Conservation (phyloP, 805 yeast species). For the Candida mattraensis region DNA sequence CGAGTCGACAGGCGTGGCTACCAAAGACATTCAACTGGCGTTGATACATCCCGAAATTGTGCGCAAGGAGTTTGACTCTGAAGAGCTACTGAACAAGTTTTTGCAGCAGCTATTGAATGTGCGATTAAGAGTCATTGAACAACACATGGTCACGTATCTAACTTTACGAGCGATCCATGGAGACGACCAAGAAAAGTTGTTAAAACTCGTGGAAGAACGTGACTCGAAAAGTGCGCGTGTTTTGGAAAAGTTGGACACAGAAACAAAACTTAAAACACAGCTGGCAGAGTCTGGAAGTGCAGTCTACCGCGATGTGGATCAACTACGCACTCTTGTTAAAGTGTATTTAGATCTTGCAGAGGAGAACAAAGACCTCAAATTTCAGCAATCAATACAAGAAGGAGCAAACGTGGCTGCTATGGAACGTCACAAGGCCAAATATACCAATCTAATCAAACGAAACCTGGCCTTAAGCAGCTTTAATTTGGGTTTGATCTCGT, state of each 20-base stretch:
- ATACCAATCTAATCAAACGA: constrained; percentile 19
- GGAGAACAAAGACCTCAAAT: constrained; percentile 18
- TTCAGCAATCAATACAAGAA: constrained; percentile 13
- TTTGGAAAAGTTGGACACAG: constrained; percentile 5
- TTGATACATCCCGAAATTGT: constrained; percentile 12
- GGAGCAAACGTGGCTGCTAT: constrained; percentile 15
- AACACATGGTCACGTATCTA: constrained; percentile 26
- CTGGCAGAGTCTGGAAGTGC: constrained; percentile 2
- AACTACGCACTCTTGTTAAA: constrained; percentile 10
- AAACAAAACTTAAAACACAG: constrained; percentile 1
- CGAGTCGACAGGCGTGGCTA: constrained; percentile 6
- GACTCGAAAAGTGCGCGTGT: constrained; percentile 13
- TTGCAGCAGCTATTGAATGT: constrained; percentile 21
- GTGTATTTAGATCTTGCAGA: constrained; percentile 13
- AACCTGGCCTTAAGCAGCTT: constrained; percentile 29
- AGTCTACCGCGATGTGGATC: constrained; percentile 4
- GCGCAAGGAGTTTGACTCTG: constrained; percentile 1
- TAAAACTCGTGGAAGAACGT: constrained; percentile 10
- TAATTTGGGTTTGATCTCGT: constrained; percentile 33
- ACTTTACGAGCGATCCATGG: constrained; percentile 22
- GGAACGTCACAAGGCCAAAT: constrained; percentile 15
- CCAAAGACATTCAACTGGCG: constrained; percentile 15
- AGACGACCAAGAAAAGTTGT: constrained; percentile 13
- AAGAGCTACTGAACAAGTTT: constrained; percentile 12
- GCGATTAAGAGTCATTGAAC: constrained; percentile 21